Evolutionary conservation across 164 flowering plant genomes (phyloP).

Genomic region (Platanus orientalis): DNA sequence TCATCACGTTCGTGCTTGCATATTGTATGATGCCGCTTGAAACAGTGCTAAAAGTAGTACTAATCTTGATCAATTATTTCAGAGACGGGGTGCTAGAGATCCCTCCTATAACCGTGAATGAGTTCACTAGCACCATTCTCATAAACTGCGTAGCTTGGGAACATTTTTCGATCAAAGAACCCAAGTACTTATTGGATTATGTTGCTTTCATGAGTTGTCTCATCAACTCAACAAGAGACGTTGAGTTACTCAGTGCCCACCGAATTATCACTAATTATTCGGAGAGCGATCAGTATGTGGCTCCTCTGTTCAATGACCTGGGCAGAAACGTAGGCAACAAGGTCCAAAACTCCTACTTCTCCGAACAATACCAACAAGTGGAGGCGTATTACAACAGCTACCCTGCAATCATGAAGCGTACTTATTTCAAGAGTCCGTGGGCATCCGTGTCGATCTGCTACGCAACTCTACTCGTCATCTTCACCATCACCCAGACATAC

Average conservation of each 20-base stretch:
- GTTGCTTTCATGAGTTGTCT: conserved; percentile 14
- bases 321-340: background rate
- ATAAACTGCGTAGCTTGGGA: conserved; percentile 1
- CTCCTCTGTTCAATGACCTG: conserved; percentile 1
- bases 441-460: conserved; percentile 2
- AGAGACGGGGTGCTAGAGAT: background rate
- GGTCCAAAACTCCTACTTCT: conserved; percentile 1
- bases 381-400: conserved; percentile 8
- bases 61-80: too few species aligned
- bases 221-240: conserved; percentile 9
- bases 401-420: conserved; percentile 8
- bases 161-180: background rate
- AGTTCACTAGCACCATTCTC: background rate
- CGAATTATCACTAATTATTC: conserved; percentile 8
- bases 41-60: background rate
- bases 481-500: background rate
- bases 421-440: conserved; percentile 15
- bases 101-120: conserved; percentile 5
- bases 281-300: conserved; percentile 5
- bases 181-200: conserved; percentile 2
- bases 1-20: background rate
- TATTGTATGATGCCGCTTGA: background rate
- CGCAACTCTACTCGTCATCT: background rate
- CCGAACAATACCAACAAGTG: background rate
- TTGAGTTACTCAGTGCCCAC: conserved; percentile 1